Evolutionary conservation across 75 land plant genomes (phyloP).

Genomic region (Sequoiadendron giganteum): DNA sequence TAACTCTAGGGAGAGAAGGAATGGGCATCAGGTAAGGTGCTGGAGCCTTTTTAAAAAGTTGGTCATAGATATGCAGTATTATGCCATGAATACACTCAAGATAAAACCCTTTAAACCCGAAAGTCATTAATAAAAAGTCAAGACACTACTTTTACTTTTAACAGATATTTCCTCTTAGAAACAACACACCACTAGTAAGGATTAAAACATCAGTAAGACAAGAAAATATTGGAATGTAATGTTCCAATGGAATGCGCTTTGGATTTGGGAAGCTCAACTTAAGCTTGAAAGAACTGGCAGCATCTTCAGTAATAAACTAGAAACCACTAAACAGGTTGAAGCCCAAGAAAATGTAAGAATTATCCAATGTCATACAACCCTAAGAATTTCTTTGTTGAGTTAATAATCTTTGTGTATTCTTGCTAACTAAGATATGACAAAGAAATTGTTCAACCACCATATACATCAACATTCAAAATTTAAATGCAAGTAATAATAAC

Average conservation of each 20-base stretch:
- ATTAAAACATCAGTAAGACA: background rate
- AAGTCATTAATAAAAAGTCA: background rate
- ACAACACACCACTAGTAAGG: background rate
- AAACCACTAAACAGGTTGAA: background rate
- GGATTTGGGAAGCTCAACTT: background rate
- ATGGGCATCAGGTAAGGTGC: background rate
- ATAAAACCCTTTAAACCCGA: background rate
- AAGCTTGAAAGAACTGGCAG: background rate
- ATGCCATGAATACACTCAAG: background rate
- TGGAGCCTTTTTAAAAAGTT: background rate
- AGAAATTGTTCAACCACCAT: background rate
- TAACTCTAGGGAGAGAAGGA: background rate
- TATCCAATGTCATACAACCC: background rate
- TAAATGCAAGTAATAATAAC: background rate
- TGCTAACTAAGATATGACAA: background rate
- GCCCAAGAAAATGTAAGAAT: background rate
- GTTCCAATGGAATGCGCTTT: background rate
- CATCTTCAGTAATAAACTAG: background rate
- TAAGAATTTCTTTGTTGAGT: background rate
- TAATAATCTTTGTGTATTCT: background rate
- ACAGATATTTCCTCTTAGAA: background rate
- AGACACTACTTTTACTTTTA: background rate
- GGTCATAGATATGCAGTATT: background rate
- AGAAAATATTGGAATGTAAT: background rate
- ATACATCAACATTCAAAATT: background rate